A percentile compares a stretch with the other conserved stretches of the same genome.
Conservation (phyloP, 208 protist species). For the Crithidia fasciculata region DNA sequence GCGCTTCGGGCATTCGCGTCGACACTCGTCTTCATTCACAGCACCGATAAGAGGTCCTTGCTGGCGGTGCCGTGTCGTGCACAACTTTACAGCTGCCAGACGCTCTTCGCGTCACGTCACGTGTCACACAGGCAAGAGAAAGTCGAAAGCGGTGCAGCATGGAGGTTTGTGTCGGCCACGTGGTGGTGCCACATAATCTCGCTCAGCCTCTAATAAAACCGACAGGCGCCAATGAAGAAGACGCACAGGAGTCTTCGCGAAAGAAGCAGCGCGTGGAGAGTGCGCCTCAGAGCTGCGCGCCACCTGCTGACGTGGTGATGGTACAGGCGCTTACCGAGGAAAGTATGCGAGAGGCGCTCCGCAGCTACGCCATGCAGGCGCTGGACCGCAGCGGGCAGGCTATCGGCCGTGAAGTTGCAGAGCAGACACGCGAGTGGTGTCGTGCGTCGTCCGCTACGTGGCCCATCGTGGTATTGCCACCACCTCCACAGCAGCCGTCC, state of each 20-base stretch:
- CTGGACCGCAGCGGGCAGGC: neutral
- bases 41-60: too few species aligned
- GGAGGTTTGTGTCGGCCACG: conserved; percentile 8
- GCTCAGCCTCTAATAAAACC: neutral
- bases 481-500: neutral
- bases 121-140: neutral
- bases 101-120: too few species aligned
- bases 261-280: conserved; percentile 1
- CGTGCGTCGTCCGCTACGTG: neutral
- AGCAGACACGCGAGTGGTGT: neutral
- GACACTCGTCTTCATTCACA: too few species aligned
- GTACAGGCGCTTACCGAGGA: conserved; percentile 4
- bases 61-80: too few species aligned
- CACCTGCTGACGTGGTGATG: conserved; percentile 1
- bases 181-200: neutral
- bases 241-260: neutral
- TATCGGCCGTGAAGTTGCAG: neutral
- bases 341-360: conserved; percentile 17
- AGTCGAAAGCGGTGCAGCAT: neutral
- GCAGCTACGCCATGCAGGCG: conserved; percentile 14
- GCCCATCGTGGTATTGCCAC: neutral
- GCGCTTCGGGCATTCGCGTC: too few species aligned
- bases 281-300: neutral
- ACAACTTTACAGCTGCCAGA: too few species aligned
- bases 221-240: neutral